Conservation (phyloP, 306 rosid species). For the Cyclanthera cordifolia region DNA sequence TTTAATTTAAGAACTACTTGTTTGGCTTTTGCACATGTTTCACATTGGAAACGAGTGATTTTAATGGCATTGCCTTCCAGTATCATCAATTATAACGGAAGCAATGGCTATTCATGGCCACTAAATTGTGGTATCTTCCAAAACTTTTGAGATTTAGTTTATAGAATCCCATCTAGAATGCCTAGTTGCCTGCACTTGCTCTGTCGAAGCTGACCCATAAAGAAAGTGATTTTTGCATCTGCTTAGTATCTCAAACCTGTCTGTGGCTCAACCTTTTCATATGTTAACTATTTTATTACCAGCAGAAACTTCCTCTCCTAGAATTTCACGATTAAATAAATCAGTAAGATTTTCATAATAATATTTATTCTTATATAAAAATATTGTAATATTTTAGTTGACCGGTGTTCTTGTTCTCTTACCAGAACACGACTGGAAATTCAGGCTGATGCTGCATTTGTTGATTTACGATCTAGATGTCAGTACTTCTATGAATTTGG, state of each 20-base stretch:
- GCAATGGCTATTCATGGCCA: slow-evolving; percentile 18
- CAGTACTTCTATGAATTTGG: slow-evolving; percentile 85
- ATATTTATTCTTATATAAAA: not conserved
- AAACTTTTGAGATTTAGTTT: not conserved
- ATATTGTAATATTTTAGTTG: not conserved
- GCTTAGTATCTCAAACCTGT: not conserved
- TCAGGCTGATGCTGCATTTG: slow-evolving; percentile 73
- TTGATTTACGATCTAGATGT: slow-evolving; percentile 73
- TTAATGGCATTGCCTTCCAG: slow-evolving; percentile 46
- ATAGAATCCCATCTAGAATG: not conserved
- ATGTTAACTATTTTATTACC: not conserved
- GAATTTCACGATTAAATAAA: not conserved
- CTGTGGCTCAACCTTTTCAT: not conserved
- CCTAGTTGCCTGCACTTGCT: not conserved
- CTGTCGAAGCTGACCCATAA: not conserved
- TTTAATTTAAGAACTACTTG: slow-evolving; percentile 34
- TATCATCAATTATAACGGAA: slow-evolving; percentile 60
- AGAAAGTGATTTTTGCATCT: not conserved
- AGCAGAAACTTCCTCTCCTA: not conserved
- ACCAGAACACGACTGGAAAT: slow-evolving; percentile 79
- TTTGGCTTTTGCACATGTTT: slow-evolving; percentile 71
- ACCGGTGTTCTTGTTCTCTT: slow-evolving; percentile 5
- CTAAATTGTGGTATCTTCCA: not conserved
- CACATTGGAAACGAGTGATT: slow-evolving; percentile 51
- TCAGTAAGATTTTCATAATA: not conserved